These are phyloP conservation scores for Candida vartiovaarae DNA, from an alignment of 805 yeast genomes.

Conservation along the genomic window DNA sequence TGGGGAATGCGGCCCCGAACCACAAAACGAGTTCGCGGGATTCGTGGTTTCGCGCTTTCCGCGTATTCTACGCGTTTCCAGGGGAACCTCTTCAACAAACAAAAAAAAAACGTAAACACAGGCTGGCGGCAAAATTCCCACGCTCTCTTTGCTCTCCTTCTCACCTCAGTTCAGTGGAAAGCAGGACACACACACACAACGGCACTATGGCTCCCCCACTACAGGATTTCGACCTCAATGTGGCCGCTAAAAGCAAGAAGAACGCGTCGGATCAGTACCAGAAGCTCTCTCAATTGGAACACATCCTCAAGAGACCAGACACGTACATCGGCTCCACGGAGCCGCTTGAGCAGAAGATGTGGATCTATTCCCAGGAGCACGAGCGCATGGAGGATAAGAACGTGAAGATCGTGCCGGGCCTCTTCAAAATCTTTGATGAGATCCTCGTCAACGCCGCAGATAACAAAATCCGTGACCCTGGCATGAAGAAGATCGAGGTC, in stretches of 20 bases:
- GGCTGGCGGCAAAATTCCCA: too few species aligned
- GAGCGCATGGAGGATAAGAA: conserved; percentile 49
- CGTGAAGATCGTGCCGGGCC: conserved; percentile 88
- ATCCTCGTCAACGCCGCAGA: conserved; percentile 98
- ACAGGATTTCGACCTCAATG: conserved; percentile 9
- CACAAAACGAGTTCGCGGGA: too few species aligned
- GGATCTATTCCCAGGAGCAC: conserved; percentile 72
- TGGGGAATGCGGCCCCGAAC: too few species aligned
- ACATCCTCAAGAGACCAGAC: conserved; percentile 94
- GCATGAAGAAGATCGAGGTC: conserved; percentile 84
- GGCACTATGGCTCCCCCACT: conserved; percentile 7
- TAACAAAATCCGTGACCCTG: conserved; percentile 90
- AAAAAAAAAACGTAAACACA: too few species aligned
- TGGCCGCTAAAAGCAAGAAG: conserved; percentile 27
- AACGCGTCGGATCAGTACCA: conserved; percentile 74
- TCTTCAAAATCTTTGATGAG: conserved; percentile 95
- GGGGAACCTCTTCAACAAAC: too few species aligned
- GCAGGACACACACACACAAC: too few species aligned
- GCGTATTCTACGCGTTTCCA: too few species aligned
- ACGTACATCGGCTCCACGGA: conserved; percentile 96
- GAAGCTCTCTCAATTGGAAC: conserved; percentile 90
- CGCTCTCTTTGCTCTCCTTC: too few species aligned
- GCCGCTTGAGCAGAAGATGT: conserved; percentile 66
- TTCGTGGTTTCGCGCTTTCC: too few species aligned
- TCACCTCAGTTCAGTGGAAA: too few species aligned